These are phyloP conservation scores for Fusarium musae DNA, from an alignment of 2,329 filamentous ascomycete species.

Conservation along the genomic window DNA sequence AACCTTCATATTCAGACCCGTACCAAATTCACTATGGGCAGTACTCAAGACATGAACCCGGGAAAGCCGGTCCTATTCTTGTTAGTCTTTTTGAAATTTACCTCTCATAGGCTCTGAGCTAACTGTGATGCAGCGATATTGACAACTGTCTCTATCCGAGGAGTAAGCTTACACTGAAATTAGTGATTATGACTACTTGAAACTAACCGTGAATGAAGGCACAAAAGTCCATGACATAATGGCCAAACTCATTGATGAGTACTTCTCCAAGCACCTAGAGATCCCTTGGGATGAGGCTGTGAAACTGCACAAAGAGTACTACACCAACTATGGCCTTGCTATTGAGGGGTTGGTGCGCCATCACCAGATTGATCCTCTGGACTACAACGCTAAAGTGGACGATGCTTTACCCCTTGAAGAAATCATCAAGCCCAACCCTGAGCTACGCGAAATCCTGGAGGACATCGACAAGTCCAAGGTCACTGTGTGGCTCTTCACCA, in stretches of 20 bases:
- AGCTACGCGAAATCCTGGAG: constrained; percentile 79
- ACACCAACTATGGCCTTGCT: constrained; percentile 94
- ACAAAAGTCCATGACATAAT: constrained; percentile 89
- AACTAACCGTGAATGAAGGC: constrained; percentile 55
- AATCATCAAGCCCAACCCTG: constrained; percentile 81
- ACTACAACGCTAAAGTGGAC: constrained; percentile 95
- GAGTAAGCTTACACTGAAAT: constrained; percentile 64
- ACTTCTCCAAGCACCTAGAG: constrained; percentile 75
- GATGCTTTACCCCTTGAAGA: constrained; percentile 90
- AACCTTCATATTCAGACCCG: constrained; percentile 11
- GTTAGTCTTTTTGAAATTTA: constrained; percentile 41
- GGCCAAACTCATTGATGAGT: constrained; percentile 79
- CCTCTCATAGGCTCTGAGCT: neutral
- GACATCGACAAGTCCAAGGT: constrained; percentile 88
- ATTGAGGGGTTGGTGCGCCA: constrained; percentile 94
- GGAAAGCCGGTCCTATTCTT: constrained; percentile 58
- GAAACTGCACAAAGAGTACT: constrained; percentile 89
- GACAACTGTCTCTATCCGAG: constrained; percentile 97
- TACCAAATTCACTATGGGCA: constrained; percentile 44
- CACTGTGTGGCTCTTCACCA: constrained; percentile 93
- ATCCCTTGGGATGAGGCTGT: constrained; percentile 82
- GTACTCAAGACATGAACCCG: constrained; percentile 49
- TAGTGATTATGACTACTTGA: neutral
- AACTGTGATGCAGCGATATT: constrained; percentile 78
- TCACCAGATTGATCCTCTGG: constrained; percentile 93